Evolutionary conservation across 129 eudicot genomes (phyloP).

Genomic region (Sambucus nigra): DNA sequence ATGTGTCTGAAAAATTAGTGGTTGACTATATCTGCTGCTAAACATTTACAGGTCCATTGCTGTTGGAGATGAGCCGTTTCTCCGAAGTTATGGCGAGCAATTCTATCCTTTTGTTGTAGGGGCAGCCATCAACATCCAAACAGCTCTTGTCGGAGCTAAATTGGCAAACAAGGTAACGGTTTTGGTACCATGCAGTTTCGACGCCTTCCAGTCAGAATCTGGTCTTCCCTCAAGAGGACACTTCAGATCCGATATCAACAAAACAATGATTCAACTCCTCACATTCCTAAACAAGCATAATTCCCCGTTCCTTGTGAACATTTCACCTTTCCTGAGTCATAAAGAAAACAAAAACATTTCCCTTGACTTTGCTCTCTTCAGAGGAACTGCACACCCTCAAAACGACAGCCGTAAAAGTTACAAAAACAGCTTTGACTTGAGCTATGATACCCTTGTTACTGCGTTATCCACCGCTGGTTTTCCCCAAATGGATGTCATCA

Average conservation of each 20-base stretch:
- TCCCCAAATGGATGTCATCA: conserved; percentile 46
- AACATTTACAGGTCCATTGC: conserved; percentile 66
- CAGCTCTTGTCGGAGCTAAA: conserved; percentile 64
- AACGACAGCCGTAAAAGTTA: conserved; percentile 56
- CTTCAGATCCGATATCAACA: conserved; percentile 65
- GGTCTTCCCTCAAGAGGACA: conserved; percentile 62
- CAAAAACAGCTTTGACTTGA: conserved; percentile 56
- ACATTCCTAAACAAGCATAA: conserved; percentile 52
- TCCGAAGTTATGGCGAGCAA: conserved; percentile 54
- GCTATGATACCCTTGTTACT: conserved; percentile 53
- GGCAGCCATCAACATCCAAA: conserved; percentile 78
- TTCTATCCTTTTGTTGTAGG: conserved; percentile 76
- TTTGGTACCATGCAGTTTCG: conserved; percentile 80
- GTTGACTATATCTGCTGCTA: no score
- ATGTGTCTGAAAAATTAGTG: no score
- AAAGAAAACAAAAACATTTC: conserved; percentile 63
- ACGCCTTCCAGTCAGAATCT: conserved; percentile 57
- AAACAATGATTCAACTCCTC: conserved; percentile 74
- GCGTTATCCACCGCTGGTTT: conserved; percentile 56
- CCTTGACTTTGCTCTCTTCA: conserved; percentile 65
- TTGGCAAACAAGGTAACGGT: conserved; percentile 51
- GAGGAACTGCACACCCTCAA: conserved; percentile 47
- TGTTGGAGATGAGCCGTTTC: conserved; percentile 85
- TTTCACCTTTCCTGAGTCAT: conserved; percentile 65
- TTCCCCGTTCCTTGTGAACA: conserved; percentile 65